A percentile compares a stretch with the other conserved stretches of the same genome.
These are phyloP conservation scores for Xylariaceae sp. DNA, from an alignment of 2,329 filamentous ascomycete species.

Conservation along the genomic window DNA sequence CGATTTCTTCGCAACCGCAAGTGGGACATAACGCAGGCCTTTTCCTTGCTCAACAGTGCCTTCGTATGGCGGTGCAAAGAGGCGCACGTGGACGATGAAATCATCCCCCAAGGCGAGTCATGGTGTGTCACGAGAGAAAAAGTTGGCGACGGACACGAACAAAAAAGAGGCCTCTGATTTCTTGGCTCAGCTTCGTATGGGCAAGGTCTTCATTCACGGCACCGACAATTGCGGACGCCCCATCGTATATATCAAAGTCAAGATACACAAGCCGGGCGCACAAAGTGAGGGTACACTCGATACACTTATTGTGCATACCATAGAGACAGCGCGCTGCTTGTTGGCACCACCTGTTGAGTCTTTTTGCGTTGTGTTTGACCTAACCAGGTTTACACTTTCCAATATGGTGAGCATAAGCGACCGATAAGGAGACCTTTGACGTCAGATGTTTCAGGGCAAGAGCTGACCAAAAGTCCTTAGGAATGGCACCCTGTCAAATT, in stretches of 20 bases:
- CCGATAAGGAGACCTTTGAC: conserved; percentile 27
- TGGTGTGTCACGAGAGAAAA: conserved; percentile 42
- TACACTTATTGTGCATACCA: conserved; percentile 82
- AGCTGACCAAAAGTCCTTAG: conserved; percentile 34
- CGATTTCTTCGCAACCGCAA: conserved; percentile 80
- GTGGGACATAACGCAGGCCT: conserved; percentile 87
- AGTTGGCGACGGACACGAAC: conserved; percentile 50
- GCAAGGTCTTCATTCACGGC: conserved; percentile 88
- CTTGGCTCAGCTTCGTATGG: conserved; percentile 73
- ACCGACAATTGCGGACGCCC: conserved; percentile 76
- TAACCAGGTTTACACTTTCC: conserved; percentile 83
- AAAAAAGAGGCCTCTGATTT: conserved; percentile 71
- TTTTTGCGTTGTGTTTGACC: conserved; percentile 86
- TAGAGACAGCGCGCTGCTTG: conserved; percentile 82
- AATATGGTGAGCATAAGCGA: no score
- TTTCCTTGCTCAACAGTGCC: conserved; percentile 87
- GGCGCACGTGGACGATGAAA: conserved; percentile 83
- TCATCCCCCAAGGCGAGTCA: conserved; percentile 72
- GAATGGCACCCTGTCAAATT: conserved; percentile 94
- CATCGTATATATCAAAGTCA: conserved; percentile 78
- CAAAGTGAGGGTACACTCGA: conserved; percentile 77
- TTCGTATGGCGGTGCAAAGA: conserved; percentile 81
- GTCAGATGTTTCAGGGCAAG: not conserved
- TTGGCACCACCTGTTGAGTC: conserved; percentile 77
- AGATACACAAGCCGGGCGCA: conserved; percentile 73